These are phyloP conservation scores for Hirsutella minnesotensis DNA, from an alignment of 2,329 filamentous ascomycete genomes.

Conservation along the genomic window DNA sequence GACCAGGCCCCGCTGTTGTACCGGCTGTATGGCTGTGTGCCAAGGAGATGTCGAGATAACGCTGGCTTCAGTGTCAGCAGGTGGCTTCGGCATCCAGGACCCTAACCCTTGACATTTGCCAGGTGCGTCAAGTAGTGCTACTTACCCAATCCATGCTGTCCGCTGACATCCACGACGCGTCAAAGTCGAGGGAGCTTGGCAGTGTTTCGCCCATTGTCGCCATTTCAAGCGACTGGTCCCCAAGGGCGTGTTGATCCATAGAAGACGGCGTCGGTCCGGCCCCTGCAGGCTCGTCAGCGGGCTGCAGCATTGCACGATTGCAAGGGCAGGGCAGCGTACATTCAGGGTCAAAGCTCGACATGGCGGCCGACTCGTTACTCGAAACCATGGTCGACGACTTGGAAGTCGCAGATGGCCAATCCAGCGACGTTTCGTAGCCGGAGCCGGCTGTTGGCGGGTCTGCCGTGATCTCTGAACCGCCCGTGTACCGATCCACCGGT, in stretches of 20 bases:
- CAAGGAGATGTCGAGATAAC: slow-evolving; percentile 21
- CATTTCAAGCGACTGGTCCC: not conserved
- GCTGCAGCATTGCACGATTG: not conserved
- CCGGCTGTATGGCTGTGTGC: slow-evolving; percentile 18
- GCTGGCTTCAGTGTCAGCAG: slow-evolving; percentile 10
- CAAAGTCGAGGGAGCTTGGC: slow-evolving; percentile 13
- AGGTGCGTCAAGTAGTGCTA: not conserved
- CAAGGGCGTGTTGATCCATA: not conserved
- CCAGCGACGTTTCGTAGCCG: not conserved
- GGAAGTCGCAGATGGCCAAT: not conserved
- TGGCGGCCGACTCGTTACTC: not conserved
- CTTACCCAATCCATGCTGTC: slow-evolving; percentile 27
- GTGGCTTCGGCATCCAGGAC: not conserved
- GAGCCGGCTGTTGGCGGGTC: not conserved
- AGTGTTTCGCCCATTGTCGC: not conserved
- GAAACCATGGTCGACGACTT: not conserved
- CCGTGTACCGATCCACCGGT: slow-evolving; percentile 5
- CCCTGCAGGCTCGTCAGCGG: slow-evolving; percentile 2
- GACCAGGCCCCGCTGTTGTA: slow-evolving; percentile 13
- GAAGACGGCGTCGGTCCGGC: slow-evolving; percentile 11
- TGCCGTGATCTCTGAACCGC: not conserved
- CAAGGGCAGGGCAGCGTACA: not conserved
- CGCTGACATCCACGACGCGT: slow-evolving; percentile 15
- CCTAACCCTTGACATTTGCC: not conserved
- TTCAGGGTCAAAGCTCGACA: not conserved